phyloP scores from a whole-genome alignment of 257 asterid species.

The Solanum medicagineum region DNA sequence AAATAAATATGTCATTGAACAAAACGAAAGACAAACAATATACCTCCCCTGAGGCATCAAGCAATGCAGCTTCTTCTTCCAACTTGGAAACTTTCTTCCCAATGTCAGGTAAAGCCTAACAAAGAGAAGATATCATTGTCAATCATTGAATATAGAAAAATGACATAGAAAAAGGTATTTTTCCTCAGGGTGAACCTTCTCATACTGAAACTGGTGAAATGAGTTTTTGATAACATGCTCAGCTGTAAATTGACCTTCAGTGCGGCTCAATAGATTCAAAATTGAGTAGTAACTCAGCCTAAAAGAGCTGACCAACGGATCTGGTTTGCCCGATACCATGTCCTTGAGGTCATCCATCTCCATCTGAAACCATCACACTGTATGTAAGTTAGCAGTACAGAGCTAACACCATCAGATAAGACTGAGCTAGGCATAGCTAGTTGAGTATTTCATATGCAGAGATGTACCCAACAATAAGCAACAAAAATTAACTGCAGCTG shows the following conservation, averaged over 20 bases:
- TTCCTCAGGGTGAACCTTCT: conserved; percentile 41
- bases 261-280: conserved; percentile 87
- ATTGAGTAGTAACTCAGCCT: conserved; percentile 90
- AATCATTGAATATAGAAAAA: conserved; percentile 1
- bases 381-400: background rate
- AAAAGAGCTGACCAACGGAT: conserved; percentile 93
- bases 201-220: conserved; percentile 92
- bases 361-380: conserved; percentile 38
- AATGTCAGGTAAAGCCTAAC: conserved; percentile 80
- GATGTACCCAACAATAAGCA: background rate
- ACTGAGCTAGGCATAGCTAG: background rate
- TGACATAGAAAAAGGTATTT: background rate
- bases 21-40: background rate
- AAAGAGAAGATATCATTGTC: conserved; percentile 5
- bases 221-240: conserved; percentile 94
- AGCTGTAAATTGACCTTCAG: conserved; percentile 95
- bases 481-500: background rate
- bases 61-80: conserved; percentile 83
- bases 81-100: conserved; percentile 62
- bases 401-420: background rate
- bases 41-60: conserved; percentile 94
- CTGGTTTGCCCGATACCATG: conserved; percentile 94
- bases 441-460: background rate
- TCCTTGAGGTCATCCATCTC: conserved; percentile 90
- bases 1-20: background rate